Evolutionary conservation across 129 eudicot genomes (phyloP), one percentile per base, ranked within the genome.

Genomic region (Centella asiatica): DNA sequence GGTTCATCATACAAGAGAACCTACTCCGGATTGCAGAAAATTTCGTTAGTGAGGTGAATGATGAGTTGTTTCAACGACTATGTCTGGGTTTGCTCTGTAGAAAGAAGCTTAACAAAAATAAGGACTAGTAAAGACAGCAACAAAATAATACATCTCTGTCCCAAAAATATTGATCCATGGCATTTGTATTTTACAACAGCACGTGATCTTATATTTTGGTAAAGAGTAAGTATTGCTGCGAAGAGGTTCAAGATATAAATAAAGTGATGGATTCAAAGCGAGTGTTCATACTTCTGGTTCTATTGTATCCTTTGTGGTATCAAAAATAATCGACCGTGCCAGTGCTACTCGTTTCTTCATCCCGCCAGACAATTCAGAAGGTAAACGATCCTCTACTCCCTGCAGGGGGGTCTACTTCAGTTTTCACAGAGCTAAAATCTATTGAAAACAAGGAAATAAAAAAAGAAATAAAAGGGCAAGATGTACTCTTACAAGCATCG

Each of bases 321-420:
- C 98, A 77, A 75, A 81, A 57, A 90, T 84, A 47, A 90, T 81
- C 8, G 98, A 87, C 57, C 98, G 88, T 18, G 98, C 98, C 60
- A 90, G 75, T 33, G 98, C 98, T 29, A 90, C 98, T 76, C 98
- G 78, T 61, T 90, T 90, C 76, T 90, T 90, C 98, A 90, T 90
- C 68, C 98, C 98, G 25, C 98, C 98, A 22, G 98, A 90, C 79
- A 90, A 80, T 79, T 90, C 98, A 12, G 98, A 90, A 36, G 98
- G 98, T 67, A 90, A 72, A 55, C 95, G 85, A 26, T 90, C 84
- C 79, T 90, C 98, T 66, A 90, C 98, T 52, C 76, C 94, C 97
- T 90, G 77, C 56, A 77, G 49, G 68, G 73, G 50, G 34, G 10
- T 50, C 10, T 25, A n/a, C n/a, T n/a, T n/a, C n/a, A n/a, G n/a